phyloP scores from a whole-genome alignment of 2,329 filamentous ascomycete species.

The Alternaria longipes region DNA sequence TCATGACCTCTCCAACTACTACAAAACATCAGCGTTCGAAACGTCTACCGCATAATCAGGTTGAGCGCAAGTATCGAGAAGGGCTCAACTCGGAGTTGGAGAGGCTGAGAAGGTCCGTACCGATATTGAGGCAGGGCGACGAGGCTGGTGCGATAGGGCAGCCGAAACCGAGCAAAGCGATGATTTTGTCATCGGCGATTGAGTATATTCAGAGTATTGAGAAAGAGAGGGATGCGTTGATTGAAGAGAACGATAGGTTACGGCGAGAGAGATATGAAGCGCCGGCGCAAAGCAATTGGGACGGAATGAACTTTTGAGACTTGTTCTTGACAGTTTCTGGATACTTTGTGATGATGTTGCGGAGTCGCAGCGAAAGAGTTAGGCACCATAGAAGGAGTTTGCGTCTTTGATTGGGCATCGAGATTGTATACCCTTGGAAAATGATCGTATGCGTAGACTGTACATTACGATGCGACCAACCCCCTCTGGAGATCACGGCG shows the following conservation, averaged over 20 bases:
- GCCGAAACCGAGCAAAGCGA: slow-evolving; percentile 47
- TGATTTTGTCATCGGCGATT: slow-evolving; percentile 44
- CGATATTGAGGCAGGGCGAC: slow-evolving; percentile 43
- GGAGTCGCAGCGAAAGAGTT: background rate
- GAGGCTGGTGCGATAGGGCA: slow-evolving; percentile 36
- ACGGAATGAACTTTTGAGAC: slow-evolving; percentile 3
- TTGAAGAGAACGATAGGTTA: slow-evolving; percentile 40
- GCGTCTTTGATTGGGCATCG: background rate
- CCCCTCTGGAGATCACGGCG: background rate
- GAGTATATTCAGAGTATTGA: slow-evolving; percentile 46
- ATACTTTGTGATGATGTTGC: background rate
- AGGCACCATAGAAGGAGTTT: background rate
- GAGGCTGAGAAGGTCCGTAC: slow-evolving; percentile 38
- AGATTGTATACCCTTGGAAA: background rate
- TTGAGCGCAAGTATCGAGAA: slow-evolving; percentile 41
- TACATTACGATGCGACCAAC: background rate
- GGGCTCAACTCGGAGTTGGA: slow-evolving; percentile 46
- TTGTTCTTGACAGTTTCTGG: background rate
- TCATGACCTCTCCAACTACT: slow-evolving; percentile 15
- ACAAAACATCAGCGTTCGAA: slow-evolving; percentile 28
- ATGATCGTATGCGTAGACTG: background rate
- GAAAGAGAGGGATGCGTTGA: slow-evolving; percentile 38
- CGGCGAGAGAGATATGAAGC: slow-evolving; percentile 13
- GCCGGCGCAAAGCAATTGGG: background rate
- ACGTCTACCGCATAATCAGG: slow-evolving; percentile 49